A percentile compares a stretch with the other conserved stretches of the same genome.
These are phyloP conservation scores for Thoreauomyces humboldtii DNA, from an alignment of 192 early-diverging fungal genomes.

Conservation along the genomic window DNA sequence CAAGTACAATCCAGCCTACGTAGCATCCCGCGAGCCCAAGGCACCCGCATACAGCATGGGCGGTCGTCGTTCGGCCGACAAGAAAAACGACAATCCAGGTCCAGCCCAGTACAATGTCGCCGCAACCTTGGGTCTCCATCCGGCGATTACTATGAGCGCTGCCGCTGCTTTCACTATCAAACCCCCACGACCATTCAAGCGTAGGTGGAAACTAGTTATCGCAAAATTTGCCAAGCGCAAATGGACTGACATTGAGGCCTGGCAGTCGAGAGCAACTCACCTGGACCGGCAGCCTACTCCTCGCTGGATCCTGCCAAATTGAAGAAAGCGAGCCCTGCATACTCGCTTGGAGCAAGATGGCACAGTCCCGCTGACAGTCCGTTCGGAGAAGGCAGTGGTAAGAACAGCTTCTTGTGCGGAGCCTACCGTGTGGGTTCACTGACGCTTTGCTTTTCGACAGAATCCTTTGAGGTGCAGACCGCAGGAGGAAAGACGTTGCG, in stretches of 20 bases:
- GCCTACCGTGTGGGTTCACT: not conserved
- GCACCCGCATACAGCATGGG: constrained; percentile 62
- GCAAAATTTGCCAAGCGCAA: not conserved
- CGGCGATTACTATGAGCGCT: constrained; percentile 48
- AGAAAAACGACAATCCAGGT: constrained; percentile 48
- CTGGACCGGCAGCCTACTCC: constrained; percentile 55
- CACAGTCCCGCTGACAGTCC: constrained; percentile 36
- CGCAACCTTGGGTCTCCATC: constrained; percentile 51
- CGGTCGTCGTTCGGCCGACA: constrained; percentile 46
- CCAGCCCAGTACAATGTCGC: constrained; percentile 52
- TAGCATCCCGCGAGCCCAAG: constrained; percentile 48
- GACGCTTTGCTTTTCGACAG: constrained; percentile 1
- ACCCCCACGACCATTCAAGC: constrained; percentile 49
- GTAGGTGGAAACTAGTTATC: constrained; percentile 16
- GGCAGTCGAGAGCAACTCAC: constrained; percentile 52
- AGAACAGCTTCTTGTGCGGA: not conserved
- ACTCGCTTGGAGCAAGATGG: constrained; percentile 51
- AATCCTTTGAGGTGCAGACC: constrained; percentile 36
- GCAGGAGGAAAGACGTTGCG: constrained; percentile 30
- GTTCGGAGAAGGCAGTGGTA: constrained; percentile 26
- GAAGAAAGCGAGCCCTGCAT: constrained; percentile 50
- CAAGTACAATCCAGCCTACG: constrained; percentile 54
- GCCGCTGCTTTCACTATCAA: constrained; percentile 56
- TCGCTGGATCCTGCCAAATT: constrained; percentile 49
- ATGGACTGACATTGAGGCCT: not conserved